Evolutionary conservation across 164 flowering plant species (phyloP).

Genomic region (Brasenia schreberi): DNA sequence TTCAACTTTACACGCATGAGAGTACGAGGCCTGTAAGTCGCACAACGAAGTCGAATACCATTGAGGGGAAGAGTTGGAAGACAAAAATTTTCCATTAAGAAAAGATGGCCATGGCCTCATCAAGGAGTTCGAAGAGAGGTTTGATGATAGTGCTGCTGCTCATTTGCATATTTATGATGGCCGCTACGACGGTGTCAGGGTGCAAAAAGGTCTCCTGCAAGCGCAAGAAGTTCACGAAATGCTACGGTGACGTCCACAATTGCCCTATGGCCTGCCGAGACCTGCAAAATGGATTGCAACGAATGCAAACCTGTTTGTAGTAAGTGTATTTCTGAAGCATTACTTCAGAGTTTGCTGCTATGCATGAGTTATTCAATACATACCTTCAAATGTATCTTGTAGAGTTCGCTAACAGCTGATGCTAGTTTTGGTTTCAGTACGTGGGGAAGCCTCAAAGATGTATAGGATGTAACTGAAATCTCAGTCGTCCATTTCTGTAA

Average conservation of each 20-base stretch:
- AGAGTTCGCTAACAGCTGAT: background rate
- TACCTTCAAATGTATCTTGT: too few species aligned
- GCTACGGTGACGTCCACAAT: background rate
- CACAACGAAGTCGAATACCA: background rate
- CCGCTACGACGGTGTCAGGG: background rate
- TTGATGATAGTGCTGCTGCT: background rate
- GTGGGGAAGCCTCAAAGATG: background rate
- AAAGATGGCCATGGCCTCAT: background rate
- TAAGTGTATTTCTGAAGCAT: conserved; percentile 9
- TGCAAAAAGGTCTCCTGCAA: background rate
- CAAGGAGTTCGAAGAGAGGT: background rate
- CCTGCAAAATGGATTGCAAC: conserved; percentile 20
- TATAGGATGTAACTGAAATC: background rate
- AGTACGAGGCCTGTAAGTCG: background rate
- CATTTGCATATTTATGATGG: background rate
- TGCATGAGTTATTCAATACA: too few species aligned
- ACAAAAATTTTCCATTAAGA: background rate
- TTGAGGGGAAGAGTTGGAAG: too few species aligned
- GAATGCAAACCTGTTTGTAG: conserved; percentile 32
- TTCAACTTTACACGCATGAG: background rate
- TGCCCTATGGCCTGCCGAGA: conserved; percentile 21
- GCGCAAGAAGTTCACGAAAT: background rate
- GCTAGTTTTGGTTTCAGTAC: background rate
- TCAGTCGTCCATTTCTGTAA: background rate
- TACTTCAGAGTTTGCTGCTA: too few species aligned